Percentiles rank a stretch among this genome's conserved stretches.
Conservation (phyloP, 2,329 filamentous ascomycete species). For the Neocatenulostroma microsporum region DNA sequence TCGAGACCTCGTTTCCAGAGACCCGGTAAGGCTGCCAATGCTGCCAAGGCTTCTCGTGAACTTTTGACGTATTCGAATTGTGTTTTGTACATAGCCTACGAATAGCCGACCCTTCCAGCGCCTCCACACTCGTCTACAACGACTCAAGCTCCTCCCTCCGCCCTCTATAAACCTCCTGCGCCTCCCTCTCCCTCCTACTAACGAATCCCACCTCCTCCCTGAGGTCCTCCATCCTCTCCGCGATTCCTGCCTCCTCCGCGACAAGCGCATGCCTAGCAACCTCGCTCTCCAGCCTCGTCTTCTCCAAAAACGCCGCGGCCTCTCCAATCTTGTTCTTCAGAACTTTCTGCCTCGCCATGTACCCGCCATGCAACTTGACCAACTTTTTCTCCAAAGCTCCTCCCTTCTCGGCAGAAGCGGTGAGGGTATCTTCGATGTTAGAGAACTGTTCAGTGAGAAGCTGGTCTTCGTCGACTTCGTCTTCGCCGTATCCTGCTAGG, state of each 20-base stretch:
- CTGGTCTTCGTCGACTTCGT: slow-evolving; percentile 59
- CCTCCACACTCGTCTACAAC: too few relatives aligned
- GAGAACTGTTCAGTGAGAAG: slow-evolving; percentile 67
- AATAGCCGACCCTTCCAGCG: too few relatives aligned
- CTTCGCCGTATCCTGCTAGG: slow-evolving; percentile 67
- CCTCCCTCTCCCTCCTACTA: slow-evolving; percentile 74
- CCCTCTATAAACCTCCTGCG: slow-evolving; percentile 74
- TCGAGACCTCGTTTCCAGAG: too few relatives aligned
- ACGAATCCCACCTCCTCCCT: slow-evolving; percentile 79
- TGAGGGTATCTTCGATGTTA: slow-evolving; percentile 63
- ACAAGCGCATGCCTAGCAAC: slow-evolving; percentile 68
- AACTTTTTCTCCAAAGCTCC: slow-evolving; percentile 93
- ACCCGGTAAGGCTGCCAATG: too few relatives aligned
- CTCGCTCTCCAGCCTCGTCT: slow-evolving; percentile 63
- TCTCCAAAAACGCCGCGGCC: slow-evolving; percentile 64
- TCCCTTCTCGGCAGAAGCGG: slow-evolving; percentile 66
- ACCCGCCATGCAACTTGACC: slow-evolving; percentile 77
- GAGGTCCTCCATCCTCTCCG: slow-evolving; percentile 62
- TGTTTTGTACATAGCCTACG: too few relatives aligned
- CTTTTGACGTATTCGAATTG: too few relatives aligned
- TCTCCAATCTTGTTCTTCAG: slow-evolving; percentile 72
- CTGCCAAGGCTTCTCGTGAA: too few relatives aligned
- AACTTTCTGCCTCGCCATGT: slow-evolving; percentile 75
- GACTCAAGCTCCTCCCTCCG: slow-evolving; percentile 64
- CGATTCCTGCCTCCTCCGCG: slow-evolving; percentile 70